phyloP scores from a whole-genome alignment of 352 stramenopile species.

The Phytophthora cactorum region DNA sequence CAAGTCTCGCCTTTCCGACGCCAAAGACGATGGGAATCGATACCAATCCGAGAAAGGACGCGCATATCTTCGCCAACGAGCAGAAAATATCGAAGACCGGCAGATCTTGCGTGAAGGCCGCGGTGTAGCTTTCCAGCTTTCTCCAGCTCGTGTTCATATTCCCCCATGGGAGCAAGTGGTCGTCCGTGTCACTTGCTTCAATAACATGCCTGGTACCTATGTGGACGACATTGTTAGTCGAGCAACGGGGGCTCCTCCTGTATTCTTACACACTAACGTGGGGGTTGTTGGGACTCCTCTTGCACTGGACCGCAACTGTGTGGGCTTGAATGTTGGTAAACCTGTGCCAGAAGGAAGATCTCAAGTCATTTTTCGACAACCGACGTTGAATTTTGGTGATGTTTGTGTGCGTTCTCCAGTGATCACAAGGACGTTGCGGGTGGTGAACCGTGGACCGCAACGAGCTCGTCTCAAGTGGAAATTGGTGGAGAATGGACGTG shows the following conservation, averaged over 20 bases:
- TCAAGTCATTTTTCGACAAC: constrained; percentile 12
- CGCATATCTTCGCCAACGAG: constrained; percentile 49
- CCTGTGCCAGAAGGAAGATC: constrained; percentile 15
- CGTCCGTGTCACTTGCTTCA: constrained; percentile 68
- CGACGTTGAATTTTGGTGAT: constrained; percentile 57
- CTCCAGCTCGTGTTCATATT: constrained; percentile 43
- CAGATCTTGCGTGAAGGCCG: constrained; percentile 50
- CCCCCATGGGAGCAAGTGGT: constrained; percentile 65
- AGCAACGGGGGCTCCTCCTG: constrained; percentile 49
- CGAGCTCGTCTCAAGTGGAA: constrained; percentile 65
- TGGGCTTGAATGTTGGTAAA: constrained; percentile 56
- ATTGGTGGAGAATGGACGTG: constrained; percentile 49
- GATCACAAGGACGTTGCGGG: constrained; percentile 56
- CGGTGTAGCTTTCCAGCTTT: constrained; percentile 62
- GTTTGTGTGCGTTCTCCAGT: constrained; percentile 46
- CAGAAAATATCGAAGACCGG: constrained; percentile 53
- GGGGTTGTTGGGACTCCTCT: constrained; percentile 67
- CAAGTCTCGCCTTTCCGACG: constrained; percentile 49
- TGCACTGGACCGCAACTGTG: constrained; percentile 65
- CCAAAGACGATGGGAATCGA: constrained; percentile 46
- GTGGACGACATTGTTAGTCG: constrained; percentile 70
- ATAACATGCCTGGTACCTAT: constrained; percentile 80
- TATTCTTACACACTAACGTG: constrained; percentile 64
- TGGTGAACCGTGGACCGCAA: constrained; percentile 76
- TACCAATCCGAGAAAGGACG: constrained; percentile 66